Evolutionary conservation across 768 basidiomycete genomes (phyloP).

Genomic region (Polyporus arcularius): DNA sequence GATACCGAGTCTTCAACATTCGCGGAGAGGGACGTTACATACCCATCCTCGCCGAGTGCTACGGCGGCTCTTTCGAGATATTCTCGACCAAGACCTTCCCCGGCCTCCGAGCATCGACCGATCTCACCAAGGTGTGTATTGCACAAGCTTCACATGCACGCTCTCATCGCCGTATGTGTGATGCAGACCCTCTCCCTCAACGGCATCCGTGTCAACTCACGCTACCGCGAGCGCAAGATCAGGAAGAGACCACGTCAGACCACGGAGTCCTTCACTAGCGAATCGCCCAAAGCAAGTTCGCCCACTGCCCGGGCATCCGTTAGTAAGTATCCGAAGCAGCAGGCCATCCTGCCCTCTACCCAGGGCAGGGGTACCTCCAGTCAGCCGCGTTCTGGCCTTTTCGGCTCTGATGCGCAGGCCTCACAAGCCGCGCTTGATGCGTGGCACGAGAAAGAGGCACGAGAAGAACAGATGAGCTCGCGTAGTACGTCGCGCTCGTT

Average conservation of each 20-base stretch:
- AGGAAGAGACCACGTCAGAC: constrained; percentile 20
- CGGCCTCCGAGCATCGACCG: constrained; percentile 64
- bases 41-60: constrained; percentile 62
- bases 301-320: neutral
- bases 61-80: constrained; percentile 62
- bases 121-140: constrained; percentile 57
- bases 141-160: neutral
- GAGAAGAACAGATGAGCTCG: too few relatives aligned
- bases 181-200: constrained; percentile 36
- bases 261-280: neutral
- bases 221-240: constrained; percentile 57
- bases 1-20: constrained; percentile 68
- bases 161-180: neutral
- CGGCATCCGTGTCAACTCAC: constrained; percentile 58
- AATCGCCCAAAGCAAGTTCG: neutral
- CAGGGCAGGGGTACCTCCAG: too few relatives aligned
- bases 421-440: too few relatives aligned
- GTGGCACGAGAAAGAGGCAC: too few relatives aligned
- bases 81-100: constrained; percentile 76
- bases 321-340: too few relatives aligned
- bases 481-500: too few relatives aligned
- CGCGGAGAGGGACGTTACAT: neutral
- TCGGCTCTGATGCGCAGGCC: too few relatives aligned
- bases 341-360: too few relatives aligned
- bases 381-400: too few relatives aligned